Evolutionary conservation across 192 early-diverging fungal species (phyloP), one percentile per base, ranked within the genome.

Genomic region (Backusella macrospora): DNA sequence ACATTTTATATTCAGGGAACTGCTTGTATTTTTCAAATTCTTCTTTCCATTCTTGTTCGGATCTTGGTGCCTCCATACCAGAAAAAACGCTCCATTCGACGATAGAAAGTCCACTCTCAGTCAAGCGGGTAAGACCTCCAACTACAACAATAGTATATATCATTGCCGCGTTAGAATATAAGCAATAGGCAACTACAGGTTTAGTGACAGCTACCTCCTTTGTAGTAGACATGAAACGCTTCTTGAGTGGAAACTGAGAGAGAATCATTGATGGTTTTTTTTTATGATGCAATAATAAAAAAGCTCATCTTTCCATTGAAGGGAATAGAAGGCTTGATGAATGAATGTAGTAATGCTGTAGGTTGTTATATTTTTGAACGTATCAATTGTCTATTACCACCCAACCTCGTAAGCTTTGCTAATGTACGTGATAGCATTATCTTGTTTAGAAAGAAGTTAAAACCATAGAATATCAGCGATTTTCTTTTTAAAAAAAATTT

Each of bases 11-110:
- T 83, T 99, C 98, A 38, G 98, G 98, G 71, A 93, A 97, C 85
- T 94, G 92, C 81, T 99, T 97, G 89, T 99, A 99, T 84, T 98
- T 99, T 80, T 92, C 90, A 87, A 98, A 98, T 87, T 99, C 98
- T 43, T 86, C 88, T 69, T 90, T 83, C 98, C 98, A 99, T 71
- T 96, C 94, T 29, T 83, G 81, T 65, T 96, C 86, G 45, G 90
- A 92, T 42, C 90, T 80, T 13, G 98, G 98, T 62, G 94, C 94
- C 78, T 91, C 91, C 86, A 96, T 94, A 15, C 98, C 98, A 40
- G 90, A 91, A 75, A 99, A 96, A 67, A 96, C 80, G 40, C 95
- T 96, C 98, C 98, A 99, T 75, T 99, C 98, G 48, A 91, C 90
- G 74, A 99, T 99, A 38, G 96, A 97, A 18, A 99, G 85, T 3